These are phyloP conservation scores for Yarrowia galli DNA, from an alignment of 1,139 yeast species.

Conservation along the genomic window DNA sequence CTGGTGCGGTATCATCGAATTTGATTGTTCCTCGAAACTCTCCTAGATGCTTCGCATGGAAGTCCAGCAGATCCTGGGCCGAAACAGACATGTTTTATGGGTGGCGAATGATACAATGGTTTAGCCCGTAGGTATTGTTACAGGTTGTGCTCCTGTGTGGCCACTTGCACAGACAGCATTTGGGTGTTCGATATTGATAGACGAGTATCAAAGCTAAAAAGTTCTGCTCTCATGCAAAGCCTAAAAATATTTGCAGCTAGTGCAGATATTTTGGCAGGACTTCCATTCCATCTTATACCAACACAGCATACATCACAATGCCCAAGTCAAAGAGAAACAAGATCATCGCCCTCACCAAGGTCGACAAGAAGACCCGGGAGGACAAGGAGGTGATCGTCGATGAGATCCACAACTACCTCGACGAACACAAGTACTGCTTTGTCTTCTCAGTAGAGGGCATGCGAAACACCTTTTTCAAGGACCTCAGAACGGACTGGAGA, in stretches of 20 bases:
- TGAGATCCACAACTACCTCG: conserved; percentile 83
- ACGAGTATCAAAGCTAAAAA: conserved; percentile 5
- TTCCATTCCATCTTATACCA: conserved; percentile 4
- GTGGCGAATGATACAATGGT: neutral
- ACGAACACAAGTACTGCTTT: conserved; percentile 80
- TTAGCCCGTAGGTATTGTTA: no score
- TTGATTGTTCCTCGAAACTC: conserved; percentile 16
- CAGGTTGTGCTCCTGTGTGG: neutral
- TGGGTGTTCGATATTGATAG: conserved; percentile 8
- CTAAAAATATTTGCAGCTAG: conserved; percentile 36
- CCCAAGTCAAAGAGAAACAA: conserved; percentile 92
- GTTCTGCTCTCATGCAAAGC: conserved; percentile 23
- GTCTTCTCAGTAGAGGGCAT: conserved; percentile 88
- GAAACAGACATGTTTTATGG: conserved; percentile 10
- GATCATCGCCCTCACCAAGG: conserved; percentile 78
- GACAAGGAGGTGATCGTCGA: conserved; percentile 91
- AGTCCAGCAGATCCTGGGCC: conserved; percentile 5
- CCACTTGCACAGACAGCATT: neutral
- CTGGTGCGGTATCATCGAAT: neutral
- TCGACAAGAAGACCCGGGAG: conserved; percentile 93
- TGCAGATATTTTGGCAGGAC: conserved; percentile 34
- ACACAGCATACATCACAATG: conserved; percentile 56
- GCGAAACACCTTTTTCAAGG: conserved; percentile 94
- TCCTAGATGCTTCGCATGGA: conserved; percentile 10
- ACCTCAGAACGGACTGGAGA: conserved; percentile 87